Evolutionary conservation across 169 alveolate genomes (phyloP), one percentile per base, ranked within the genome.

Genomic region (Cystoisospora suis): DNA sequence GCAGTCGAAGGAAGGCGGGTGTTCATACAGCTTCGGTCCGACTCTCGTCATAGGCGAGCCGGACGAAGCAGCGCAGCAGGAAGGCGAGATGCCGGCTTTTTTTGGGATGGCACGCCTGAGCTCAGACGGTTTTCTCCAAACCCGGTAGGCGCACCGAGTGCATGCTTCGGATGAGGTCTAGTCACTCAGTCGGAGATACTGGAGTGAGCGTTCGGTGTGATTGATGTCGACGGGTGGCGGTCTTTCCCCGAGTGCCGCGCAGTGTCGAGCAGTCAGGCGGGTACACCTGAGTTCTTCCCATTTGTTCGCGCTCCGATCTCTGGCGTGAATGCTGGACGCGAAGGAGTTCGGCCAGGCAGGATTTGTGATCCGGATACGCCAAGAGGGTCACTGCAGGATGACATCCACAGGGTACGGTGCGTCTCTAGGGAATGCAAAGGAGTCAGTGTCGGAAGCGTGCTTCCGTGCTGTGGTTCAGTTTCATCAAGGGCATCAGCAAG

Each of bases 21-120:
- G 96, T 58, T 87, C 96, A 69, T 97, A 97, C 87, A 98, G 96
- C 83, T 95, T 97, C 70, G 98, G 98, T 36, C 97, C 98, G 6
- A 96, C 97, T 70, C 95, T 95, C 86, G 97, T 97, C 12, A 96
- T 95, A 53, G 83, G 90, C 34, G 97, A 96, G 17, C 92, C 92
- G 56, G 83, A 85, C 15, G 92, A 88, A 38, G 88, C 92, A 7
- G 83, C 56, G 32, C 88, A 53, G 83, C 83, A 72, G 44, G 83
- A 72, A 44, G 92, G 92, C 29, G 87, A 88, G 46, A 88, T 81
- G 87, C 92, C 92, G 58, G 75, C 44, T 53, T 88, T 88, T 56
- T 88, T 88, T 44, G 92, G 88, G 38, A 88, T 88, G 92, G 92
- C 92, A 9, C 58, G 83, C 38, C 75, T 87, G 96, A 96, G 87